Evolutionary conservation across 202 grass and related monocot species (phyloP).

Genomic region (Hordeum pubiflorum): DNA sequence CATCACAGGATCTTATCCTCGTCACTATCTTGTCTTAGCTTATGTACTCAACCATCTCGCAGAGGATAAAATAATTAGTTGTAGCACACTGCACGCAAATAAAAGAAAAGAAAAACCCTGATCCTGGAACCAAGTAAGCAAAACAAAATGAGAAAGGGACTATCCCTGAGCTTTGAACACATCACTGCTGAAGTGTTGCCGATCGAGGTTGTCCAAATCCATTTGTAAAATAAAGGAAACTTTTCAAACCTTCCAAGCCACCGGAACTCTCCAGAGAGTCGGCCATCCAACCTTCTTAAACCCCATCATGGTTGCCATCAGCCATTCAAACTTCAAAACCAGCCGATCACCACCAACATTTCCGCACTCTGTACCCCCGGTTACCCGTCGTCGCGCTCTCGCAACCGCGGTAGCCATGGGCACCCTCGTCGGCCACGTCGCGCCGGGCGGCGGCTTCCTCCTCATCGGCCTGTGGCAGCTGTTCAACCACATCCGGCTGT

Average conservation of each 20-base stretch:
- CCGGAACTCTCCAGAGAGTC: conserved; percentile 35
- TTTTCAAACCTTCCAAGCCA: conserved; percentile 37
- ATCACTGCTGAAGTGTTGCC: conserved; percentile 26
- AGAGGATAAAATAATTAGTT: neutral
- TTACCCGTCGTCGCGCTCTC: neutral
- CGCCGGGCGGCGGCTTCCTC: conserved; percentile 65
- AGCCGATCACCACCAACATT: neutral
- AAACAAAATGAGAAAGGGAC: conserved; percentile 6
- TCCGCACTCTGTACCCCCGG: neutral
- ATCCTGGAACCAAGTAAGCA: conserved; percentile 3
- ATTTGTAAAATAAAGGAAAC: neutral
- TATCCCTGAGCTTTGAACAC: conserved; percentile 10
- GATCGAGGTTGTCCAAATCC: conserved; percentile 20
- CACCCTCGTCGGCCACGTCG: conserved; percentile 70
- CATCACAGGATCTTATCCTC: neutral
- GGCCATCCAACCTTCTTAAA: conserved; percentile 31
- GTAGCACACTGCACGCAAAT: neutral
- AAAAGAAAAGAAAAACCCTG: neutral
- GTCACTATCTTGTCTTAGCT: neutral
- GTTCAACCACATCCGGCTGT: conserved; percentile 71
- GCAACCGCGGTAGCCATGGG: conserved; percentile 35
- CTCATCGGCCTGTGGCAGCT: conserved; percentile 83
- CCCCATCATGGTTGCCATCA: neutral
- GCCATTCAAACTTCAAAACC: neutral
- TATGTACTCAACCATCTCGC: neutral